Evolutionary conservation across 1,284 basidiomycete species (phyloP), one percentile per base, ranked within the genome.

Genomic region (Ustilago hordei): DNA sequence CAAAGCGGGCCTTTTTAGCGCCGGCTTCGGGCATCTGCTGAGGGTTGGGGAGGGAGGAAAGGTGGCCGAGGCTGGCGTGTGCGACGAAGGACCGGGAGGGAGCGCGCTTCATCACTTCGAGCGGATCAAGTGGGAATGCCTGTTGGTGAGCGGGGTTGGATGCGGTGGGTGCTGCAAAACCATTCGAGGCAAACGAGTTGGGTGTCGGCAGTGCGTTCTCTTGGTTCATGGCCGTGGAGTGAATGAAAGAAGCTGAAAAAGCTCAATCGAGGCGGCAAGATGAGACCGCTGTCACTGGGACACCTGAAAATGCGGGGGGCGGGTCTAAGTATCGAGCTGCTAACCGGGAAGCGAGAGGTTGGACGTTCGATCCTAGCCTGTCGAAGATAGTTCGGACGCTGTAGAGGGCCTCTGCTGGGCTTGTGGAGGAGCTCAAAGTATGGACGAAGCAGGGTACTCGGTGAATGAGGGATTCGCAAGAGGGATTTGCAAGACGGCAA

Each of bases 41-140:
- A 4, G 70, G 4, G 50, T 63, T 63, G 34, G 66, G 64, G 2
- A 69, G 38, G 50, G 64, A 57, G 17, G 57, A 59, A 43, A 71
- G 64, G 36, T 69, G 62, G 19, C 71, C 73, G 12, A 74, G 60
- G 9, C 59, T 65, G 23, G 75, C 65, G 45, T 76, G 74, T 19
- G 69, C 76, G 45, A 80, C 80, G 69, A 75, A 74, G 13, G 77
- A 70, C 57, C 80, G 80, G 8, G 80, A 78, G 8, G 77, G 72
- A 23, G 71, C 69, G 19, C 80, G 70, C 61, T 81, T 81, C 78
- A 81, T 81, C 78, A 80, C 74, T 13, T 79, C 65, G 54, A 78
- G 66, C 55, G 70, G 55, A 63, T 78, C 70, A 35, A 73, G 55
- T 36, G 70, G 52, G 59, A 59, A 78, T 52, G 60, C 75, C 23